Evolutionary conservation across 176 grass and related monocot species (phyloP), one percentile per base, ranked within the genome.

Genomic region (Paspalum vaginatum): DNA sequence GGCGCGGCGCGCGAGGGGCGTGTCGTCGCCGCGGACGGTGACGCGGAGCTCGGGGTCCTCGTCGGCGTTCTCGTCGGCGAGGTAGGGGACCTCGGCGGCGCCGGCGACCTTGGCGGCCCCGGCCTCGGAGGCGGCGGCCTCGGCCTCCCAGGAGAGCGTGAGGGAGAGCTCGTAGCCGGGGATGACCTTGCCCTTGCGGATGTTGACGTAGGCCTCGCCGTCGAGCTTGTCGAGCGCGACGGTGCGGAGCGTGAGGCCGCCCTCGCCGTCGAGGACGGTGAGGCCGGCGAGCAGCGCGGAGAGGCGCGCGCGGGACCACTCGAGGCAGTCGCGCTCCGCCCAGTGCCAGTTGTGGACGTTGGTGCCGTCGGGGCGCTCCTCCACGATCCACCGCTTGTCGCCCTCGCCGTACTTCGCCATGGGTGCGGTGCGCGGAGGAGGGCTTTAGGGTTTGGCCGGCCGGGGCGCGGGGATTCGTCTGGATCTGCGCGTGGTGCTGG

Each of bases 311-410:
- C 90, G 90, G 9, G 96, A 95, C 92, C 92, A 99, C 78, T 95
- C 96, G 55, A 99, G 78, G 82, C 96, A 99, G 82, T 99, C 86
- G 37, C 90, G 92, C 82, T 99, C 96, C 66, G 86, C 84, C 92
- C 92, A 99, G 90, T 99, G 96, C 96, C 96, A 99, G 86, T 99
- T 95, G 92, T 99, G 92, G 72, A 99, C 90, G 86, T 99, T 99
- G 12, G 92, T 79, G 47, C 96, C 96, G 79, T 99, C 96, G 17
- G 88, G 32, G 72, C 96, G 92, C 48, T 99, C 96, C 84, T 95
- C 66, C 27, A 99, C 96, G 92, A 99, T 99, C 96, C 96, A 99
- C 14, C 96, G 88, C 76, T 88, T 87, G 92, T 99, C 96, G 60
- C 92, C 96, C 90, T 99, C 92, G 71, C 92, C 96, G 62, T 77